These are phyloP conservation scores for Xerocomellus dryophilus DNA, from an alignment of 768 basidiomycete genomes.

Conservation along the genomic window DNA sequence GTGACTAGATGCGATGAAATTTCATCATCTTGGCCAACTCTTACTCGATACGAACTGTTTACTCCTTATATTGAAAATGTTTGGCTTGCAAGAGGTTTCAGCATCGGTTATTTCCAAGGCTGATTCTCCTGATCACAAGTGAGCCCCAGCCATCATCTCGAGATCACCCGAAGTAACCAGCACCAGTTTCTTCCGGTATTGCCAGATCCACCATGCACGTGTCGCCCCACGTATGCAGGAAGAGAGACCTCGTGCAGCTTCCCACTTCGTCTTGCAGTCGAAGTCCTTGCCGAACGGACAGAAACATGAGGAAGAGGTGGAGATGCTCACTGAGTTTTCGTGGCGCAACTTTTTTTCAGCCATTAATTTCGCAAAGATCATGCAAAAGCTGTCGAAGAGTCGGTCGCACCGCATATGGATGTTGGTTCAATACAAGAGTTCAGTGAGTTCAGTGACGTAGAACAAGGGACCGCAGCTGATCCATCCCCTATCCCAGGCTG, in stretches of 20 bases:
- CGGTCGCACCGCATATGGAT: constrained; percentile 93
- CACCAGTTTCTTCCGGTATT: constrained; percentile 92
- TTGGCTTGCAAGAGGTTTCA: constrained; percentile 91
- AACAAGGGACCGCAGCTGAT: constrained; percentile 4
- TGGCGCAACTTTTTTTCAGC: constrained; percentile 98
- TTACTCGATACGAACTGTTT: constrained; percentile 94
- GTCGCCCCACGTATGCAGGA: constrained; percentile 62
- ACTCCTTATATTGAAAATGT: constrained; percentile 93
- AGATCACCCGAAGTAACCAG: constrained; percentile 4
- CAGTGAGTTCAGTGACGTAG: constrained; percentile 50
- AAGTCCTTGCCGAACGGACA: constrained; percentile 68
- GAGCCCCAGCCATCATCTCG: constrained; percentile 17
- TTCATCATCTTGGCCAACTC: constrained; percentile 95
- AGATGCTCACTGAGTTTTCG: constrained; percentile 89
- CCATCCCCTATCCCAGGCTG: constrained; percentile 56
- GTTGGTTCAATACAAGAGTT: constrained; percentile 97
- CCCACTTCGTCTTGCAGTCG: constrained; percentile 56
- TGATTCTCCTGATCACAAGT: constrained; percentile 87
- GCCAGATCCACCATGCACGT: constrained; percentile 72
- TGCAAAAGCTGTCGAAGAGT: constrained; percentile 96
- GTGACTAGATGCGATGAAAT: constrained; percentile 91
- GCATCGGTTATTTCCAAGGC: constrained; percentile 82
- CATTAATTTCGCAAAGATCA: constrained; percentile 96
- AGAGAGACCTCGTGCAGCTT: constrained; percentile 55
- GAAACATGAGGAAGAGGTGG: constrained; percentile 81